Evolutionary conservation across 2,329 filamentous ascomycete genomes (phyloP).

Genomic region (Aspergillus hortae): DNA sequence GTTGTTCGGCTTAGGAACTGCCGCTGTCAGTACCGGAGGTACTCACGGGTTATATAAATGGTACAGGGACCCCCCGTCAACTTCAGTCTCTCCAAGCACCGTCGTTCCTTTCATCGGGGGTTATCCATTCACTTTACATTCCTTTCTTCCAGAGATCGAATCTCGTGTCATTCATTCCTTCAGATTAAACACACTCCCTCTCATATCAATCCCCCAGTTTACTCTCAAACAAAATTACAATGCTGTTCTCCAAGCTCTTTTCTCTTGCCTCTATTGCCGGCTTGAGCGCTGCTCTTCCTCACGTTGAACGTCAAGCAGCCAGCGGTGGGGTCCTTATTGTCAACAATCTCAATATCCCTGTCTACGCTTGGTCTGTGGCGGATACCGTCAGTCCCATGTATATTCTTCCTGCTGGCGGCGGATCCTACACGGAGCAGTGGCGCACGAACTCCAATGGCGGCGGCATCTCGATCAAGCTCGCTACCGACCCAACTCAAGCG

Average conservation of each 20-base stretch:
- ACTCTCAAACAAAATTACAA: not conserved
- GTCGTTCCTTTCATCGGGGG: not conserved
- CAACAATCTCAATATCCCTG: constrained; percentile 27
- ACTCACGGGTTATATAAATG: not conserved
- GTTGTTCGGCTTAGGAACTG: not conserved
- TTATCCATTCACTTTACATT: not conserved
- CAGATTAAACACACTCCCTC: not conserved
- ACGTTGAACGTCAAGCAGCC: not conserved
- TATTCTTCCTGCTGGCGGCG: constrained; percentile 22
- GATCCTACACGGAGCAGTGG: constrained; percentile 28
- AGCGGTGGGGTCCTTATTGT: constrained; percentile 26
- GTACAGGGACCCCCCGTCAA: not conserved
- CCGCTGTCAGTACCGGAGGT: not conserved
- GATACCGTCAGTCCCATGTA: constrained; percentile 21
- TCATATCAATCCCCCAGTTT: not conserved
- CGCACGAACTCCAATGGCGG: constrained; percentile 25
- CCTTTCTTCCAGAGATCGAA: not conserved
- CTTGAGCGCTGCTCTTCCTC: not conserved
- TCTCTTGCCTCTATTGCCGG: not conserved
- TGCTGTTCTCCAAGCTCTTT: not conserved
- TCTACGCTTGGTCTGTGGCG: constrained; percentile 34
- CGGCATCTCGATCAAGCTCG: constrained; percentile 36
- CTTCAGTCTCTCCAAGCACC: not conserved
- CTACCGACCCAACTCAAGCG: constrained; percentile 11
- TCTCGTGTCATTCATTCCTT: not conserved